Evolutionary conservation across 495 filamentous ascomycete species (phyloP).

Genomic region (Lasiosphaeria miniovina): DNA sequence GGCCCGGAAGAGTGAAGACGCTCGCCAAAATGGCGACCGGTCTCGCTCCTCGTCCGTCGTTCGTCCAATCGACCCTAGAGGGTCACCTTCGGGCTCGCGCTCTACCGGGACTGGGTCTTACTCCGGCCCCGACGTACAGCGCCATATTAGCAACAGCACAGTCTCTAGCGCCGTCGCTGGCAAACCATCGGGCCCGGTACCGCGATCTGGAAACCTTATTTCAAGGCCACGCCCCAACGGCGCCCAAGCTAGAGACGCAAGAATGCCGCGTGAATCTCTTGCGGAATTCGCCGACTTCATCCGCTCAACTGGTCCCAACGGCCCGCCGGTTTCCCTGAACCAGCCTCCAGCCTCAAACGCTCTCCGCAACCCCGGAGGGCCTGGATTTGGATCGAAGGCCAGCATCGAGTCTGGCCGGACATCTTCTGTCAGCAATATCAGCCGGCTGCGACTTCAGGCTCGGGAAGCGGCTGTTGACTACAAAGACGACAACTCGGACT

Average conservation of each 20-base stretch:
- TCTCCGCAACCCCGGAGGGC: constrained; percentile 23
- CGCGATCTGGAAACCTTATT: constrained; percentile 28
- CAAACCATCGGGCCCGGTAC: constrained; percentile 20
- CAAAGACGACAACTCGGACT: constrained; percentile 68
- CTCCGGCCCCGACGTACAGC: constrained; percentile 33
- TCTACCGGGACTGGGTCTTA: constrained; percentile 37
- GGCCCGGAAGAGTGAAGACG: constrained; percentile 43
- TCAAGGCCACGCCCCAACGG: constrained; percentile 34
- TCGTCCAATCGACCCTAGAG: constrained; percentile 29
- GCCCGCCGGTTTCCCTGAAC: constrained; percentile 26
- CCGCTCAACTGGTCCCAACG: constrained; percentile 70
- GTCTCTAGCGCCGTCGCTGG: constrained; percentile 10
- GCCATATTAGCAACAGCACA: constrained; percentile 19
- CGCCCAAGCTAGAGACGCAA: constrained; percentile 64
- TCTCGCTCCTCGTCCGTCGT: constrained; percentile 41
- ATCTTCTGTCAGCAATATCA: constrained; percentile 30
- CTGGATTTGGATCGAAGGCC: constrained; percentile 24
- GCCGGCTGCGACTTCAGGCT: constrained; percentile 59
- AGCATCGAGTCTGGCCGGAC: constrained; percentile 28
- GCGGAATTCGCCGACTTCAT: constrained; percentile 84
- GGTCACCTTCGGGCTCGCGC: constrained; percentile 39
- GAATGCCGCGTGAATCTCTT: constrained; percentile 59
- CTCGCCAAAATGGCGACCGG: constrained; percentile 29
- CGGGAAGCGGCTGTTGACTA: constrained; percentile 62
- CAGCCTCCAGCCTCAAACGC: constrained; percentile 8